phyloP scores from a whole-genome alignment of 441 rosid genomes.

The Melastoma candidum region DNA sequence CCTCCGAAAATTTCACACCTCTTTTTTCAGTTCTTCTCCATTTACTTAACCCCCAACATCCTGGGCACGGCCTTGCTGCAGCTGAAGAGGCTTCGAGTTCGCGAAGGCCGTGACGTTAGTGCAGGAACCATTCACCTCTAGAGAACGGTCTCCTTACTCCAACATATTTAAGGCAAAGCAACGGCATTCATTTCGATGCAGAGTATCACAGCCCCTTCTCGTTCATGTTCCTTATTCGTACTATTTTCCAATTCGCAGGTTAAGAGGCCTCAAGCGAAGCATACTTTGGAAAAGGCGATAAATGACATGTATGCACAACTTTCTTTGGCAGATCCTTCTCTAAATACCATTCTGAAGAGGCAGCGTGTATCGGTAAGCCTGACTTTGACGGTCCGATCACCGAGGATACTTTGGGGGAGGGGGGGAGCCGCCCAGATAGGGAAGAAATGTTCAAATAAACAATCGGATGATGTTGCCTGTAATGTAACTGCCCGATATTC shows the following conservation, averaged over 20 bases:
- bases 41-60: not conserved
- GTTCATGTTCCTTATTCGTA: not conserved
- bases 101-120: constrained; percentile 83
- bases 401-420: too few relatives aligned
- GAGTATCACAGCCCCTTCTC: too few relatives aligned
- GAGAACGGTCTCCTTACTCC: constrained; percentile 93
- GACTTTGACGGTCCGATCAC: too few relatives aligned
- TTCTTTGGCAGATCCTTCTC: constrained; percentile 43
- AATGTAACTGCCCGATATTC: too few relatives aligned
- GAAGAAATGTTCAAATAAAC: too few relatives aligned
- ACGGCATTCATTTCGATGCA: not conserved
- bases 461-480: too few relatives aligned
- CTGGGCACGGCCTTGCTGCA: constrained; percentile 20
- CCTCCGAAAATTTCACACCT: constrained; percentile 3
- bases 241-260: constrained; percentile 33
- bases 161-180: constrained; percentile 79
- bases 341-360: constrained; percentile 23
- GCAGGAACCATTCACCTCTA: constrained; percentile 64
- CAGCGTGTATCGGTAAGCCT: too few relatives aligned
- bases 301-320: constrained; percentile 67
- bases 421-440: too few relatives aligned
- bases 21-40: not conserved
- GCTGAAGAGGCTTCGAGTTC: constrained; percentile 95
- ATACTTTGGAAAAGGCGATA: constrained; percentile 61
- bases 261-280: constrained; percentile 95